Evolutionary conservation across 2,329 filamentous ascomycete genomes (phyloP), one percentile per base, ranked within the genome.

Genomic region (Pseudocercospora macadamiae): DNA sequence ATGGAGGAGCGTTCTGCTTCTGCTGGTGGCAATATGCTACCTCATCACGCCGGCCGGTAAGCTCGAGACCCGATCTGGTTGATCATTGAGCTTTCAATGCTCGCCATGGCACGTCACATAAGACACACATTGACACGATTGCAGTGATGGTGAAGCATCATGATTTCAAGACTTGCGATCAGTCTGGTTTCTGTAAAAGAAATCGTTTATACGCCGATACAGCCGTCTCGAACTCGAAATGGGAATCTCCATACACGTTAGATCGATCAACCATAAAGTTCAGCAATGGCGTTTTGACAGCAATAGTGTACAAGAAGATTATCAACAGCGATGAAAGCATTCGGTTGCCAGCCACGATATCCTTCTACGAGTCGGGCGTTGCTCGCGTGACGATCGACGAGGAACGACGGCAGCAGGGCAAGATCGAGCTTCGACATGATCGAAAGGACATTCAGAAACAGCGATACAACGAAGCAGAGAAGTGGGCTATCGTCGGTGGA

Each of bases 161-260:
- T 70, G 93, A 96, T 75, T 99, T 97, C 83, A 99, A 97, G 74
- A 96, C 89, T 69, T 99, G 95, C 79, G 80, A 89, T 66, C 93
- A 99, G 74, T 95, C 93, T 3, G 95, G 95, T 70, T 99, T 99
- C 80, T 99, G 95, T 79, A 95, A 92, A 74, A 90, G 95, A 65
- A 97, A 97, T 78, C 87, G 95, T 74, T 89, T 86, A 36, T 93
- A 90, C 73, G 95, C 95, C 73, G 93, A 97, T 76, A 80, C 84
- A 64, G 91, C 87, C 63, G 77, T 84, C 45, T 79, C 85, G 39
- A 78, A 85, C 56, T 86, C 85, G 60, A 82, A 85, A 7, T 97
- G 91, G 89, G 80, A 81, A 65, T 87, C 91, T 6, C 93, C 93
- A 0, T 99, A 97, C 77, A 81, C 83, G 64, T 82, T 99, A 64